Evolutionary conservation across 139 green algal species (phyloP).

Genomic region (Dunaliella sp.): DNA sequence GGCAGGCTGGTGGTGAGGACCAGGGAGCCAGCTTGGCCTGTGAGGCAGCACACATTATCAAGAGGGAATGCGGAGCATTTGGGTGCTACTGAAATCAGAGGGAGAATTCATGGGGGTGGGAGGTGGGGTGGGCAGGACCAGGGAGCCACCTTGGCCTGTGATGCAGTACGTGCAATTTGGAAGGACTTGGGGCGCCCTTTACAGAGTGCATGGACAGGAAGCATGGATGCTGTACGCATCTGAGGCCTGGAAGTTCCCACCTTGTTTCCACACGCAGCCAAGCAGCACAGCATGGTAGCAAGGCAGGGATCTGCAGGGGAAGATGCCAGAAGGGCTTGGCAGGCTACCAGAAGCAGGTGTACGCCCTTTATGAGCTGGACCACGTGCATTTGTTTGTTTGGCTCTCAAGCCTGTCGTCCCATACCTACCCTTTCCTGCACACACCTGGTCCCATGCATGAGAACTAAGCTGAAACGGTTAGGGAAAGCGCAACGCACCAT

Average conservation of each 20-base stretch:
- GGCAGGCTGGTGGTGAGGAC: conserved; percentile 58
- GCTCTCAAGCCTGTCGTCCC: too few relatives aligned
- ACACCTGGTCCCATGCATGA: too few relatives aligned
- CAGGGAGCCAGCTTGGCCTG: conserved; percentile 44
- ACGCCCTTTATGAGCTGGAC: too few relatives aligned
- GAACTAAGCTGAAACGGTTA: too few relatives aligned
- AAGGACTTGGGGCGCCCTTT: conserved; percentile 34
- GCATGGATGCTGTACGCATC: not conserved
- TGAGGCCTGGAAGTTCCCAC: not conserved
- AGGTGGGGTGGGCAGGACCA: conserved; percentile 63
- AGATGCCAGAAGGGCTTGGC: too few relatives aligned
- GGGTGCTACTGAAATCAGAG: conserved; percentile 81
- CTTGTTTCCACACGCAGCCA: not conserved
- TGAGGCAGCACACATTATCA: not conserved
- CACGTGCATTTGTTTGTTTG: too few relatives aligned
- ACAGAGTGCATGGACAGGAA: not conserved
- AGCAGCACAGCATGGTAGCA: not conserved
- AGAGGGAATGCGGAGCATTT: conserved; percentile 66
- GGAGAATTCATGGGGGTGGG: conserved; percentile 56
- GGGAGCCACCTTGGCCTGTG: conserved; percentile 32
- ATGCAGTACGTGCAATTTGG: not conserved
- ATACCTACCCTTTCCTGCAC: too few relatives aligned
- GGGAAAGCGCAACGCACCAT: too few relatives aligned
- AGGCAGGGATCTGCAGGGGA: not conserved
- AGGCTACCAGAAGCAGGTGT: too few relatives aligned